Evolutionary conservation across 2,329 filamentous ascomycete genomes (phyloP), one percentile per base, ranked within the genome.

Genomic region (Fusarium nurragi): DNA sequence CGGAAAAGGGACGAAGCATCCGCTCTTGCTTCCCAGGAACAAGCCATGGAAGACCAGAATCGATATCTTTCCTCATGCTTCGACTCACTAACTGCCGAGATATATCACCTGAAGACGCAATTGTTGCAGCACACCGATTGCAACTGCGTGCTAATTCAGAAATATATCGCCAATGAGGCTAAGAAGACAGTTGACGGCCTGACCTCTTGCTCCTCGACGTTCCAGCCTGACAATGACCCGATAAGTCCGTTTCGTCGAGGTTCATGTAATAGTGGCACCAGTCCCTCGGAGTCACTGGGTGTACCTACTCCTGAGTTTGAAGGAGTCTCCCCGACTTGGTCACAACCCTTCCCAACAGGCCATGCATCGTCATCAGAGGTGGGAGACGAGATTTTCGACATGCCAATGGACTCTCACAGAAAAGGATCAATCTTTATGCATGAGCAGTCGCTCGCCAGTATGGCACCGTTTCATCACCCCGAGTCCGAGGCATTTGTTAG

Each of bases 1-100:
- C 60, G 74, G 7, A 75, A 75, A 57, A 68, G 74, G 18, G 71
- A 73, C 45, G 70, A 75, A 50, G 71, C 72, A 23, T 73, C 70
- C 3, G 71, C 71, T 16, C 71, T 75, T 34, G 71, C 70, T 22
- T 63, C 65, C 13, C 62, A 65, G 21, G 73, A 74, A 46, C 70
- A 73, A 38, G 64, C 65, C 28, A 67, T 74, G 64, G 71, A 75
- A 54, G 74, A 75, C 34, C 65, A 71, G 21, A 69, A 75, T 26
- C 71, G 74, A 14, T 68, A 73, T 47, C 71, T 75, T 12, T 70
- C 71, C 19, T 55, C 66, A 8, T 69, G 60, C 19, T 69, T 71
- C 34, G 69, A 74, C 39, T 63, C 67, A 3, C 48, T 76, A 19
- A 68, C 66, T 21, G 58, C 71, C 37, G 73, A 75, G 48, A 67